These are phyloP conservation scores for Begonia fuchsioides DNA, from an alignment of 306 rosid genomes.

Conservation along the genomic window DNA sequence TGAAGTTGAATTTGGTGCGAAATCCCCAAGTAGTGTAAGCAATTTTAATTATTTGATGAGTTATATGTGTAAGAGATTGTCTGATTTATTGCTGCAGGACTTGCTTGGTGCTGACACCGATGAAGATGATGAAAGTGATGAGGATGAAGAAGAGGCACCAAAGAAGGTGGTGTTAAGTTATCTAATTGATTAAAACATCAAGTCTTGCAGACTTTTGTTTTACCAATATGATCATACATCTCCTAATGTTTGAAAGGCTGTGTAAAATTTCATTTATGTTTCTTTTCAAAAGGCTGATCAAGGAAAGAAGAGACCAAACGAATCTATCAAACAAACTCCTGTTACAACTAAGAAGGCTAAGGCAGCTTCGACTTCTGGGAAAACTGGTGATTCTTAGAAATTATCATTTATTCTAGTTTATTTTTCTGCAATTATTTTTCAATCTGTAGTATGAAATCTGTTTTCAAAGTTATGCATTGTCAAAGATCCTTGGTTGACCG, in stretches of 20 bases:
- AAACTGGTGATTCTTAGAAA: constrained; percentile 37
- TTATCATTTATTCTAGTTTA: background rate
- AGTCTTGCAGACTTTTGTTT: background rate
- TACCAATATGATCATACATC: background rate
- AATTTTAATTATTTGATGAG: background rate
- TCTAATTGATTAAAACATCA: background rate
- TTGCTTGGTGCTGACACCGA: constrained; percentile 24
- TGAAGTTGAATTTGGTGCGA: too few species aligned
- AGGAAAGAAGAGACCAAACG: constrained; percentile 57
- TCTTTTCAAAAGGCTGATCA: constrained; percentile 14
- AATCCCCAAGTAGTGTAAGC: too few species aligned
- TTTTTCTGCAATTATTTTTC: background rate
- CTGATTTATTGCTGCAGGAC: constrained; percentile 18
- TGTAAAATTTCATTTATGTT: background rate
- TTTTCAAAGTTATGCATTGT: too few species aligned
- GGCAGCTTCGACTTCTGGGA: constrained; percentile 37
- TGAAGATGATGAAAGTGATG: constrained; percentile 22
- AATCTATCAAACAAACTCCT: constrained; percentile 48
- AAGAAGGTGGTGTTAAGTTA: constrained; percentile 35
- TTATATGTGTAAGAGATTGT: background rate
- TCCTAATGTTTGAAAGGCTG: background rate
- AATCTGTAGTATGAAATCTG: background rate
- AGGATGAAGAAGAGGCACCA: constrained; percentile 40
- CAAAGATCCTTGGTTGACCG: too few species aligned
- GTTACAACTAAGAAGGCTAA: constrained; percentile 57